Conservation (phyloP, 768 basidiomycete species). For the Mycena leptocephala region DNA sequence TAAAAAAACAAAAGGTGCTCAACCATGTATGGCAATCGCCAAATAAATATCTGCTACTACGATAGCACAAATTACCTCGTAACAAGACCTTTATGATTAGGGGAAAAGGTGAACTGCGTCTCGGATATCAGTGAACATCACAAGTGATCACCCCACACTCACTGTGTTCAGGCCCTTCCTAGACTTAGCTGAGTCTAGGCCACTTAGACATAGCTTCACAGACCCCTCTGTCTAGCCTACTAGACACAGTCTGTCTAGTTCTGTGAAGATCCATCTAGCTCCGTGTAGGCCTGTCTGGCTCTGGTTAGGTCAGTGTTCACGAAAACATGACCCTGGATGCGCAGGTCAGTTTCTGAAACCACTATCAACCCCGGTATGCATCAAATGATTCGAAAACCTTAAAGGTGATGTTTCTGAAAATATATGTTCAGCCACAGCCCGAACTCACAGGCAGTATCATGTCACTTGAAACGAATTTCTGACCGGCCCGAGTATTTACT, state of each 20-base stretch:
- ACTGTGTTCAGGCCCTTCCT: neutral
- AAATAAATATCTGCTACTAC: neutral
- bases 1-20: neutral
- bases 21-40: neutral
- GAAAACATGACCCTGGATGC: neutral
- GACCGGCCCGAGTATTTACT: too few species aligned
- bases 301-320: too few species aligned
- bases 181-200: neutral
- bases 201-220: neutral
- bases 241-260: too few species aligned
- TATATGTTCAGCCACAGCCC: too few species aligned
- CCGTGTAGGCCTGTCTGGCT: too few species aligned
- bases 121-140: neutral
- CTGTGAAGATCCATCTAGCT: too few species aligned
- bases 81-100: neutral
- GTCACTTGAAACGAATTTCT: too few species aligned
- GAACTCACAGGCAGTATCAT: too few species aligned
- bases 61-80: neutral
- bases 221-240: too few species aligned
- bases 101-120: neutral
- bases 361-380: neutral
- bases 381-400: neutral
- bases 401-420: neutral
- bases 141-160: neutral
- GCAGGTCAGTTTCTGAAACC: neutral